Evolutionary conservation across 768 basidiomycete genomes (phyloP), one percentile per base, ranked within the genome.

Genomic region (Gymnopilus dilepis): DNA sequence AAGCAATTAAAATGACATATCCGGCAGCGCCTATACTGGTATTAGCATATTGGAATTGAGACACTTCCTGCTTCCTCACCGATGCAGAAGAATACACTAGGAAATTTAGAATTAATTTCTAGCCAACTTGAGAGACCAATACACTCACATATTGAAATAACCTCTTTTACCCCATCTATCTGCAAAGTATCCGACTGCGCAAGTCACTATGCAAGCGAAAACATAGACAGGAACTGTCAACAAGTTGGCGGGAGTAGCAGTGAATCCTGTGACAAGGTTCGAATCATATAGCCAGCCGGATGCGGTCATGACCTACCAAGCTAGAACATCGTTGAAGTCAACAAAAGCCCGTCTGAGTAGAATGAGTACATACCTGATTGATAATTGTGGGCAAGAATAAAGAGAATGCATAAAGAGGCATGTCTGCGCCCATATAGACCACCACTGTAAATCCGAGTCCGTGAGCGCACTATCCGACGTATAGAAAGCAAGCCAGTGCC

Each of bases 331-430:
- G 24, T 26, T 50, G 15, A 5, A 59, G 42, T 33, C 2, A 74
- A 72, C 60, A 74, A 70, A 70, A 77, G 59, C 56, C 31, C 6
- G 22, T 48, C 34, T 6, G 45, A 19, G 42, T 12, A 24, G 21
- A 50, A 4, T 24, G 13, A 3, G 73, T 17, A 50, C 82, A 41
- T 63, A 88, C 86, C 75, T 88, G 77, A 61, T 83, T 87, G 72
- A 92, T 92, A 69, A 93, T 92, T 42, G 85, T 89, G 0, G 91
- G 91, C 56, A 91, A 75, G 79, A 94, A 94, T 45, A 92, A 74
- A 21, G 90, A 81, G 73, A 92, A 91, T 0, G 91, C 89, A 64
- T 92, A 93, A 45, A 93, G 73, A 0, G 91, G 89, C 74, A 81
- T 87, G 69, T 86, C 87, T 45, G 73, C 74, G 12, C 86, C 86